A percentile compares a stretch with the other conserved stretches of the same genome.
phyloP scores from a whole-genome alignment of 1,139 yeast species.

The Casaregolazyma suthepensis region DNA sequence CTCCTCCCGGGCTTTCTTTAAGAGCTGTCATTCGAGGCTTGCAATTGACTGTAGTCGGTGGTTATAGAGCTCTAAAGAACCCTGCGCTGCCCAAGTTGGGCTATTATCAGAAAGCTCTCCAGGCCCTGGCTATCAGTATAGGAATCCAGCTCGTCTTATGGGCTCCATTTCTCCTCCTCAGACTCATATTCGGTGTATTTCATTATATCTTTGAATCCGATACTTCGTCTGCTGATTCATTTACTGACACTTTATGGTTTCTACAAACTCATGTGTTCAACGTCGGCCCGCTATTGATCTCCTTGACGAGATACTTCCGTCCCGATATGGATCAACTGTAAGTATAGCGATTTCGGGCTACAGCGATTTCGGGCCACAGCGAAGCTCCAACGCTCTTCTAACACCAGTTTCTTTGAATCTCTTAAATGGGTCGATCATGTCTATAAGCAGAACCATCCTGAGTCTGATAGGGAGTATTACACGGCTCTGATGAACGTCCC shows the following conservation, averaged over 20 bases:
- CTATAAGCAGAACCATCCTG: constrained; percentile 36
- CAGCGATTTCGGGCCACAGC: not conserved
- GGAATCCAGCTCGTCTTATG: constrained; percentile 36
- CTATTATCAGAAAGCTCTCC: constrained; percentile 34
- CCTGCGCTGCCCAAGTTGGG: constrained; percentile 35
- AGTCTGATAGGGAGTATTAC: constrained; percentile 25
- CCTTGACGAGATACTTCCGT: constrained; percentile 37
- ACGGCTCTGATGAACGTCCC: constrained; percentile 16
- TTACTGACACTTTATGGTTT: constrained; percentile 28
- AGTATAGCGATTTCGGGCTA: not conserved
- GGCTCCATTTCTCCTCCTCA: constrained; percentile 31
- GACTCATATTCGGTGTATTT: constrained; percentile 18
- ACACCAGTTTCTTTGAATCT: constrained; percentile 34
- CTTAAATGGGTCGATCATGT: constrained; percentile 40
- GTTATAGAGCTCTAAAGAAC: constrained; percentile 44
- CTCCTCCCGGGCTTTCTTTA: constrained; percentile 45
- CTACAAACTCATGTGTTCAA: constrained; percentile 39
- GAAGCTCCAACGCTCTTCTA: not conserved
- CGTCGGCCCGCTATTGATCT: constrained; percentile 40
- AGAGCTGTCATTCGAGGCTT: constrained; percentile 47
- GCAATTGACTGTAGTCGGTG: constrained; percentile 47
- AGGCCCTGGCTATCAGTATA: constrained; percentile 36
- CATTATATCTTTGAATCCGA: constrained; percentile 16
- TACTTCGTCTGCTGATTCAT: constrained; percentile 17
- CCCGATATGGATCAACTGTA: constrained; percentile 33